phyloP scores from a whole-genome alignment of 2,329 filamentous ascomycete species.

The Stagonosporopsis tanaceti region DNA sequence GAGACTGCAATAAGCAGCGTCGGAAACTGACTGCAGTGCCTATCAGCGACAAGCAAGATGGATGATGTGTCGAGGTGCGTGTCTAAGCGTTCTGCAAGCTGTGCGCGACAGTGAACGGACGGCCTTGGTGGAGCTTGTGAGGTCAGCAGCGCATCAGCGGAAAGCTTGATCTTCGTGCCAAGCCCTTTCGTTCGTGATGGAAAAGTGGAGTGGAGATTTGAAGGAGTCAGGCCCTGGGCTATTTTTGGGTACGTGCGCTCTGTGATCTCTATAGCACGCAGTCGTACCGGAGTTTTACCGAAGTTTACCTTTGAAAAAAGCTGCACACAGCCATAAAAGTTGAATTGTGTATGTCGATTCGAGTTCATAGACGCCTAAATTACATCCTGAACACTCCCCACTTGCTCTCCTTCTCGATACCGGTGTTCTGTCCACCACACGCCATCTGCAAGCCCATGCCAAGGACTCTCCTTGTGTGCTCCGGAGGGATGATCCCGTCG shows the following conservation, averaged over 20 bases:
- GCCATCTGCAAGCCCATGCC: conserved; percentile 59
- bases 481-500: conserved; percentile 60
- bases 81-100: conserved; percentile 10
- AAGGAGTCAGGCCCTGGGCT: not conserved
- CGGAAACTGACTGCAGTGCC: not conserved
- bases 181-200: not conserved
- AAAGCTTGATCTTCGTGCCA: conserved; percentile 17
- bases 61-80: not conserved
- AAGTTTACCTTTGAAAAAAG: not conserved
- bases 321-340: not conserved
- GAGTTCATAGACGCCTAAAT: not conserved
- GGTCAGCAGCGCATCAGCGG: conserved; percentile 6
- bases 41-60: not conserved
- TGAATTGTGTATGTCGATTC: not conserved
- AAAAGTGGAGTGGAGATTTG: conserved; percentile 16
- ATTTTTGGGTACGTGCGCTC: not conserved
- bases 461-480: conserved; percentile 58
- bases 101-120: not conserved
- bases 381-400: conserved; percentile 55
- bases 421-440: conserved; percentile 49
- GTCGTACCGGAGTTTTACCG: not conserved
- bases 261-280: not conserved
- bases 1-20: not conserved
- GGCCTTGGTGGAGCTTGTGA: conserved; percentile 10
- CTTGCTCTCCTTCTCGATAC: conserved; percentile 44